Evolutionary conservation across 352 stramenopile genomes (phyloP).

Genomic region (Pythium brachiatum): DNA sequence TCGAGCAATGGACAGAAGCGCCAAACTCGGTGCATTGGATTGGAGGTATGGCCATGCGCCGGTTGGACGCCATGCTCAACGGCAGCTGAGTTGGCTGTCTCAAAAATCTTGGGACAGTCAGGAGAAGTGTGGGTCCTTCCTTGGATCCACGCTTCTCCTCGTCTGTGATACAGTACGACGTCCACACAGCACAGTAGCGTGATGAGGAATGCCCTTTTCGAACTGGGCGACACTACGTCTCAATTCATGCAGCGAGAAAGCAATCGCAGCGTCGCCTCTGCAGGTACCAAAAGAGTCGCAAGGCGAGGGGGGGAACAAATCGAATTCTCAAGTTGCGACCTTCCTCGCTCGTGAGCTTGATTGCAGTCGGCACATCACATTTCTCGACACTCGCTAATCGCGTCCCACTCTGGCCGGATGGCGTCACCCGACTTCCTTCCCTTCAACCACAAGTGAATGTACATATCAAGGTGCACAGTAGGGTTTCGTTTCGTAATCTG

Average conservation of each 20-base stretch:
- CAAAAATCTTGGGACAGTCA: not conserved
- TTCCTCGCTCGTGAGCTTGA: not conserved
- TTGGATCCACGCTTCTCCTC: too few relatives aligned
- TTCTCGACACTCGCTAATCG: conserved; percentile 13
- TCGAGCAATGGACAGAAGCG: not conserved
- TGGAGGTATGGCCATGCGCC: not conserved
- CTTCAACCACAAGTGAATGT: conserved; percentile 7
- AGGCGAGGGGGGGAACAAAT: too few relatives aligned
- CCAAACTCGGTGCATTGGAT: not conserved
- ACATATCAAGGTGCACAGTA: not conserved
- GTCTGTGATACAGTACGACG: too few relatives aligned
- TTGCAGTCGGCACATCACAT: conserved; percentile 2
- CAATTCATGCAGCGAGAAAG: too few relatives aligned
- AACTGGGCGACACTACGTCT: too few relatives aligned
- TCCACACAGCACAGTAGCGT: too few relatives aligned
- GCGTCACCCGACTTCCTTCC: conserved; percentile 13
- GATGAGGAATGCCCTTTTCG: too few relatives aligned
- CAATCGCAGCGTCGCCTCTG: too few relatives aligned
- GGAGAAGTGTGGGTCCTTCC: too few relatives aligned
- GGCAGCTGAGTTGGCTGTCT: conserved; percentile 3
- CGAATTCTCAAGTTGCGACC: too few relatives aligned
- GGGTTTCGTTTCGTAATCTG: too few relatives aligned
- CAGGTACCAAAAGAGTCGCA: too few relatives aligned
- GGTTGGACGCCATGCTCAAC: not conserved
- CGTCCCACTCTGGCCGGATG: conserved; percentile 8